A percentile compares a stretch with the other conserved stretches of the same genome.
phyloP scores from a whole-genome alignment of 257 asterid species.

The Anisodus tanguticus region DNA sequence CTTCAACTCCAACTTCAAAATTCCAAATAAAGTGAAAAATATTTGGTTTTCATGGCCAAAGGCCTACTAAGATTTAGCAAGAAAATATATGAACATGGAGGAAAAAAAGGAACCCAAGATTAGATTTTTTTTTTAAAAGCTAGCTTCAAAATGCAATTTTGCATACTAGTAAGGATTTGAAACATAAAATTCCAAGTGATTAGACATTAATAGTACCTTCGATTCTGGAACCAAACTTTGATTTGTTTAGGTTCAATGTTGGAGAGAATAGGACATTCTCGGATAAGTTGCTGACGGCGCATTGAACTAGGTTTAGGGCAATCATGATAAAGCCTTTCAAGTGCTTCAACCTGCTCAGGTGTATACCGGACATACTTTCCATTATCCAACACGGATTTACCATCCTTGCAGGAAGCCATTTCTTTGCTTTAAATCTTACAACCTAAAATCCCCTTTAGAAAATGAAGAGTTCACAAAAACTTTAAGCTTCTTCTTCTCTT shows the following conservation, averaged over 20 bases:
- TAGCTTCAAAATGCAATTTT: neutral
- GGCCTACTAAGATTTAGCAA: neutral
- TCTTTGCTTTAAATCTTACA: conserved; percentile 29
- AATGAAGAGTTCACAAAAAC: neutral
- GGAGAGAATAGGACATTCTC: conserved; percentile 82
- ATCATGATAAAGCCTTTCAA: conserved; percentile 89
- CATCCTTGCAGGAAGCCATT: conserved; percentile 79
- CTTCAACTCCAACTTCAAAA: too few relatives aligned
- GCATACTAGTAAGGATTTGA: neutral
- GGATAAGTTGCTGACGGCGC: conserved; percentile 88
- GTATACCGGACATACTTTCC: conserved; percentile 88
- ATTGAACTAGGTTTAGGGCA: conserved; percentile 90
- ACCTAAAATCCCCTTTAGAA: neutral
- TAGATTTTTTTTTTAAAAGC: too few relatives aligned
- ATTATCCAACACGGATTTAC: conserved; percentile 63
- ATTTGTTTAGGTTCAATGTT: conserved; percentile 87
- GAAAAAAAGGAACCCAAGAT: neutral
- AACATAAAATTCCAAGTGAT: too few relatives aligned
- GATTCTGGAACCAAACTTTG: conserved; percentile 95
- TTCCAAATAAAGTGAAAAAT: too few relatives aligned
- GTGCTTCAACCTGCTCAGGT: conserved; percentile 90
- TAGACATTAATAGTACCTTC: conserved; percentile 53
- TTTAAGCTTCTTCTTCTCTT: neutral
- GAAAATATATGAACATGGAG: neutral
- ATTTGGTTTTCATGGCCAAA: too few relatives aligned